These are phyloP conservation scores for Geranium brycei DNA, from an alignment of 345 rosid genomes.

Conservation along the genomic window DNA sequence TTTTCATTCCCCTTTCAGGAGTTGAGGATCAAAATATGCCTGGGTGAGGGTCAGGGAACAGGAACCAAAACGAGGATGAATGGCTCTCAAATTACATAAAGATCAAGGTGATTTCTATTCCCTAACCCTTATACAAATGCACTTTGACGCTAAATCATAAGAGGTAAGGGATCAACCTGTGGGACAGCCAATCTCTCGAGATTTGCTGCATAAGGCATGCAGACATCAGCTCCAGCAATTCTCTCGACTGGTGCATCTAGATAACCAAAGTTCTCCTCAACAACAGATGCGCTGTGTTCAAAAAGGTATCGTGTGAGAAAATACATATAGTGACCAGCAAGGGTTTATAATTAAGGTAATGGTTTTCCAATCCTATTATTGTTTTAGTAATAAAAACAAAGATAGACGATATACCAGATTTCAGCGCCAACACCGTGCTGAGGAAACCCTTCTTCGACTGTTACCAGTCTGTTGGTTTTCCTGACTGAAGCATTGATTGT, in stretches of 20 bases:
- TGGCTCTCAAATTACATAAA: background rate
- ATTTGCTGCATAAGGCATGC: slow-evolving; percentile 86
- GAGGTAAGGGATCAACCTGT: slow-evolving; percentile 35
- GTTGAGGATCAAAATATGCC: too few species aligned
- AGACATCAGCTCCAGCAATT: slow-evolving; percentile 81
- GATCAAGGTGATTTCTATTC: background rate
- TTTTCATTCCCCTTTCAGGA: too few species aligned
- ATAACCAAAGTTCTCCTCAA: slow-evolving; percentile 78
- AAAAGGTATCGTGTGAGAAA: slow-evolving; percentile 1
- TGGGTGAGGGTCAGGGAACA: too few species aligned
- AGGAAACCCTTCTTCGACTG: slow-evolving; percentile 91
- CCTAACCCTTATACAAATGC: background rate
- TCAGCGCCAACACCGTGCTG: slow-evolving; percentile 94
- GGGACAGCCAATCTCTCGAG: slow-evolving; percentile 83
- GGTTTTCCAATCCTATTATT: too few species aligned
- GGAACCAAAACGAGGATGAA: background rate
- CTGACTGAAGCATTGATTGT: slow-evolving; percentile 72
- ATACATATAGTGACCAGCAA: background rate
- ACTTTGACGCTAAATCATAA: background rate
- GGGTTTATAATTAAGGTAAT: too few species aligned
- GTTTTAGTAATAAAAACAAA: background rate
- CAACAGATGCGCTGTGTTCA: slow-evolving; percentile 42
- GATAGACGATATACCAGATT: slow-evolving; percentile 39
- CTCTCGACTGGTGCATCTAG: slow-evolving; percentile 86
- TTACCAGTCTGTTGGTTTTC: slow-evolving; percentile 83